Evolutionary conservation across 202 grass and related monocot species (phyloP).

Genomic region (Brachypodium distachyon): DNA sequence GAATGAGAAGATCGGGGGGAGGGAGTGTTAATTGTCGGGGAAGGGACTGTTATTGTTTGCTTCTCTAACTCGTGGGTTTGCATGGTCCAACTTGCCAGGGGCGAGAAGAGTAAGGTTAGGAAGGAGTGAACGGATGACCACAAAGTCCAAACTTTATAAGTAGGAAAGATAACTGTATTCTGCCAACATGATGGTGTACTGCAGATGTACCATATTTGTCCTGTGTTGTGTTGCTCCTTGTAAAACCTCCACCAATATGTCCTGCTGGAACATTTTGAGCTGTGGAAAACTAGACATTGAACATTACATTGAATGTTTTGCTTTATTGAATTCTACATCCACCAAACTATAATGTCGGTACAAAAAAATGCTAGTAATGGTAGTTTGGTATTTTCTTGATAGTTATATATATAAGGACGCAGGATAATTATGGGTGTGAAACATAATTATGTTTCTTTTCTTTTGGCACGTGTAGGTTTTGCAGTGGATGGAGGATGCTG

Average conservation of each 20-base stretch:
- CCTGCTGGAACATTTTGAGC: not conserved
- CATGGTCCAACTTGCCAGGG: no score
- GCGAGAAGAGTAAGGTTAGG: no score
- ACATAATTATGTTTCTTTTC: slow-evolving; percentile 8
- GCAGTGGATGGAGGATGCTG: slow-evolving; percentile 94
- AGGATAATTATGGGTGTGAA: not conserved
- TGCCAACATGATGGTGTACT: not conserved
- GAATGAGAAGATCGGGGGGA: no score
- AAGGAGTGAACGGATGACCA: no score
- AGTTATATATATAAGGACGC: slow-evolving; percentile 2
- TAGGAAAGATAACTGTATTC: not conserved
- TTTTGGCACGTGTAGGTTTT: slow-evolving; percentile 51
- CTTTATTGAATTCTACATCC: not conserved
- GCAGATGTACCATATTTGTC: not conserved
- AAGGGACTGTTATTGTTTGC: no score
- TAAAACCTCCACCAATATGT: not conserved
- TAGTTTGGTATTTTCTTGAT: not conserved
- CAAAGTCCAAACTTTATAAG: no score
- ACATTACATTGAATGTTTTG: not conserved
- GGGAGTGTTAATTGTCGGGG: no score
- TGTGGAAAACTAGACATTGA: not conserved
- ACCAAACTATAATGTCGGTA: not conserved
- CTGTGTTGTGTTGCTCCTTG: not conserved
- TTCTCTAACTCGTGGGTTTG: no score
- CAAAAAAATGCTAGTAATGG: not conserved